A percentile compares a stretch with the other conserved stretches of the same genome.
Evolutionary conservation across 2,329 filamentous ascomycete species (phyloP).

Genomic region (Magnaporthiopsis incrustans): DNA sequence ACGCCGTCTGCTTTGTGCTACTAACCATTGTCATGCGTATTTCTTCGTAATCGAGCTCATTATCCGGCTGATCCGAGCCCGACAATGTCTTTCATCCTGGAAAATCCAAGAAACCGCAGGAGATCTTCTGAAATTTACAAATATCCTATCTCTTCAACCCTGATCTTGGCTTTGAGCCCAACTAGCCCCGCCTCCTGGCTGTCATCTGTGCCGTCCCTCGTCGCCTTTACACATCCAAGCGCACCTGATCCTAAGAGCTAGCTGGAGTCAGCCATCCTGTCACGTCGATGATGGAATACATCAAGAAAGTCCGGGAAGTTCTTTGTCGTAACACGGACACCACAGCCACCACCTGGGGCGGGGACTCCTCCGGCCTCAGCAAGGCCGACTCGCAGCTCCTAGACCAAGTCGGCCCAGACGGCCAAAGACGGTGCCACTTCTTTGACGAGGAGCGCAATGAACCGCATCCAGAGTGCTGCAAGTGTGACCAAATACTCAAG

Average conservation of each 20-base stretch:
- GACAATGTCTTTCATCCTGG: not conserved
- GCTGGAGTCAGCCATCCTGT: not conserved
- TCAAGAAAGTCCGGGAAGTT: not conserved
- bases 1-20: not conserved
- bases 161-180: not conserved
- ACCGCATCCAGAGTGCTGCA: constrained; percentile 1
- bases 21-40: not conserved
- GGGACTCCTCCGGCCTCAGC: not conserved
- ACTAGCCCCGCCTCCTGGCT: not conserved
- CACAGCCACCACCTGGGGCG: not conserved
- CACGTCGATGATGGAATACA: not conserved
- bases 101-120: not conserved
- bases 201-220: not conserved
- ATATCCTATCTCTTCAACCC: not conserved
- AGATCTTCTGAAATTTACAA: not conserved
- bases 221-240: not conserved
- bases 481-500: constrained; percentile 3
- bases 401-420: not conserved
- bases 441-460: constrained; percentile 4
- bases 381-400: too few relatives aligned
- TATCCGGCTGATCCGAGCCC: not conserved
- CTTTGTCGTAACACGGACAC: not conserved
- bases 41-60: not conserved
- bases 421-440: constrained; percentile 1
- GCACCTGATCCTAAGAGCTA: not conserved